These are phyloP conservation scores for Davidsoniella australis DNA, from an alignment of 2,329 filamentous ascomycete genomes.

Conservation along the genomic window DNA sequence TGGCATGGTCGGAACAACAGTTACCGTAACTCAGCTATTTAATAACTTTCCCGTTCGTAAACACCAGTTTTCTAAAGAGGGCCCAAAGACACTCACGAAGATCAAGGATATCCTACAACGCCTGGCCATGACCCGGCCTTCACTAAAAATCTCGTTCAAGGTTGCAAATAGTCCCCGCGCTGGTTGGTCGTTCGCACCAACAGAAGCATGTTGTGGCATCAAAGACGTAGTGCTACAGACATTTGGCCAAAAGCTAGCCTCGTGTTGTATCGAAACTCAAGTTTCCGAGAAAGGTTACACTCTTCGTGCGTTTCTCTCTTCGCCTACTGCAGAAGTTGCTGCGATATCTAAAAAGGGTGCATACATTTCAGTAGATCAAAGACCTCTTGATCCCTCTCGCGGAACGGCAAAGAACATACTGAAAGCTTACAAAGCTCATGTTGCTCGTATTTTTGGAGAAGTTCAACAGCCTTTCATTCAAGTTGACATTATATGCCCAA, in stretches of 20 bases:
- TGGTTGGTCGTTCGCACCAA: slow-evolving; percentile 38
- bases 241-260: slow-evolving; percentile 38
- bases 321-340: slow-evolving; percentile 25
- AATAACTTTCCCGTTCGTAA: slow-evolving; percentile 44
- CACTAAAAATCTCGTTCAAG: slow-evolving; percentile 42
- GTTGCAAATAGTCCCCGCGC: slow-evolving; percentile 36
- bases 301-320: slow-evolving; percentile 43
- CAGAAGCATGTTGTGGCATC: slow-evolving; percentile 17
- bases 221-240: slow-evolving; percentile 44
- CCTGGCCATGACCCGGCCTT: slow-evolving; percentile 49
- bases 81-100: slow-evolving; percentile 35
- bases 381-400: slow-evolving; percentile 39
- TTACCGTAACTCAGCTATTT: slow-evolving; percentile 44
- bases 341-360: slow-evolving; percentile 30
- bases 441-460: slow-evolving; percentile 21
- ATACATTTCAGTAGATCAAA: slow-evolving; percentile 51
- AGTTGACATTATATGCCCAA: slow-evolving; percentile 44
- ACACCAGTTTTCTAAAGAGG: slow-evolving; percentile 38
- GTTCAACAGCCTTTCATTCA: slow-evolving; percentile 43
- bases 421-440: slow-evolving; percentile 31
- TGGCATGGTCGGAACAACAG: slow-evolving; percentile 51
- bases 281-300: slow-evolving; percentile 19
- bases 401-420: slow-evolving; percentile 44
- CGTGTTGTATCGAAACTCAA: slow-evolving; percentile 32
- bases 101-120: slow-evolving; percentile 43